A percentile compares a stretch with the other conserved stretches of the same genome.
These are phyloP conservation scores for Malassezia dermatis DNA, from an alignment of 1,284 basidiomycete genomes.

Conservation along the genomic window DNA sequence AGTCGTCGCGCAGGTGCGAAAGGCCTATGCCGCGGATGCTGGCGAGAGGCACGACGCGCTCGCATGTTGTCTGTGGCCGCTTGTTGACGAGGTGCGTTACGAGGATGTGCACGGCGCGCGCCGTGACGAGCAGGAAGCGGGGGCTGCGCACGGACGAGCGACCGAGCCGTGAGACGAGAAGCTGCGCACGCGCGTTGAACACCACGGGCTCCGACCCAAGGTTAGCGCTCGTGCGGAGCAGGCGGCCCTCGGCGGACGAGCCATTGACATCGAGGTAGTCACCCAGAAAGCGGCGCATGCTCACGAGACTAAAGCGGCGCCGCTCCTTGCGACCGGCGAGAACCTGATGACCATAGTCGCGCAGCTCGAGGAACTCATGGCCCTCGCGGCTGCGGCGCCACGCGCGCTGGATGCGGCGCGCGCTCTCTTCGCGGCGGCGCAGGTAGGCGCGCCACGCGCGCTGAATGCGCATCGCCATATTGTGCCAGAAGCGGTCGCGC, in stretches of 20 bases:
- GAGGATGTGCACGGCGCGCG: constrained; percentile 76
- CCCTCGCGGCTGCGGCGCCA: constrained; percentile 97
- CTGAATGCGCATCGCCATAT: constrained; percentile 95
- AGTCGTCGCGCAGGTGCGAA: constrained; percentile 86
- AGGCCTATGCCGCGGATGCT: constrained; percentile 75
- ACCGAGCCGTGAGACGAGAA: constrained; percentile 74
- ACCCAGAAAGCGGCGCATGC: constrained; percentile 88
- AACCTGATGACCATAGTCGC: constrained; percentile 88
- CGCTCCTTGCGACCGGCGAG: constrained; percentile 86
- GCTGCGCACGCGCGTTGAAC: constrained; percentile 74
- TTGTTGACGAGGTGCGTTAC: constrained; percentile 55
- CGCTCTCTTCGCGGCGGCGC: constrained; percentile 89
- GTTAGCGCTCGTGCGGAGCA: constrained; percentile 64
- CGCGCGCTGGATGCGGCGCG: constrained; percentile 87
- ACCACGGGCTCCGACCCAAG: constrained; percentile 52
- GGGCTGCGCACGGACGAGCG: constrained; percentile 87
- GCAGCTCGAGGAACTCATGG: constrained; percentile 72
- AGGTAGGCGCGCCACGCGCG: constrained; percentile 91
- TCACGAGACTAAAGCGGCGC: constrained; percentile 79
- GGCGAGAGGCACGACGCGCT: constrained; percentile 78
- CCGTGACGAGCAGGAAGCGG: constrained; percentile 77
- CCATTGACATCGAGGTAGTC: constrained; percentile 79
- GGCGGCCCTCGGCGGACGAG: constrained; percentile 61
- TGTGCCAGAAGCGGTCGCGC: constrained; percentile 99
- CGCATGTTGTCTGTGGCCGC: constrained; percentile 59